Evolutionary conservation across 192 early-diverging fungal species (phyloP), one percentile per base, ranked within the genome.

Genomic region (Coemansia reversa): DNA sequence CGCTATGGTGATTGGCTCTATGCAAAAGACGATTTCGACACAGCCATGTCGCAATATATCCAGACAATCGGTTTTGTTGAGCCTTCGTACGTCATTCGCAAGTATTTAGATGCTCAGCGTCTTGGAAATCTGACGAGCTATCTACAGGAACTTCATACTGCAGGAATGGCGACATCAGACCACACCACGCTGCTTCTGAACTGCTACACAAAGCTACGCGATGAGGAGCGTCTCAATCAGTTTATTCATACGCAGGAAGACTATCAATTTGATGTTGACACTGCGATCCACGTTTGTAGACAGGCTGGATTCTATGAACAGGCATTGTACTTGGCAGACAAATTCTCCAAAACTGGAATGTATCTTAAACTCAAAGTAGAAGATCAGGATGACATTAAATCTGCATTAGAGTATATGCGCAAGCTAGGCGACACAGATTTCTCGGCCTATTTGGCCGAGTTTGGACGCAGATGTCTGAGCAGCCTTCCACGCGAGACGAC

Each of bases 1-100:
- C 88, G 90, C 48, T 93, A 97, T 64, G 96, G 91, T 5, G 96
- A 98, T 76, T 92, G 91, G 84, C 84, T 98, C n/a, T 97, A 97
- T 74, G 59, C 67, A 76, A 91, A 91, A 67, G 89, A 84, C 11
- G 94, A 99, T 55, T 97, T 88, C 69, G 93, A 96, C 55, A 78
- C 84, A 14, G 92, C 97, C 4, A 97, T 96, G 89, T 81, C 81
- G 24, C 94, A 99, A 75, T 97, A 97, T 69, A 81, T 95, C 19
- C 83, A 88, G 23, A 98, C 97, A 0, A 93, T 98, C 47, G 91
- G 92, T 0, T 87, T 93, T 32, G 78, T 99, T 19, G 94, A 99
- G 74, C 94, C 95, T 1, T 94, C 92, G 7, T 99, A 97, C 72
- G 87, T 99, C 8, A 97, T 99, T 67, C 84, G 95, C 70, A 96